These are phyloP conservation scores for Phoenix roebelenii DNA, from an alignment of 176 grass and related monocot species.

Conservation along the genomic window DNA sequence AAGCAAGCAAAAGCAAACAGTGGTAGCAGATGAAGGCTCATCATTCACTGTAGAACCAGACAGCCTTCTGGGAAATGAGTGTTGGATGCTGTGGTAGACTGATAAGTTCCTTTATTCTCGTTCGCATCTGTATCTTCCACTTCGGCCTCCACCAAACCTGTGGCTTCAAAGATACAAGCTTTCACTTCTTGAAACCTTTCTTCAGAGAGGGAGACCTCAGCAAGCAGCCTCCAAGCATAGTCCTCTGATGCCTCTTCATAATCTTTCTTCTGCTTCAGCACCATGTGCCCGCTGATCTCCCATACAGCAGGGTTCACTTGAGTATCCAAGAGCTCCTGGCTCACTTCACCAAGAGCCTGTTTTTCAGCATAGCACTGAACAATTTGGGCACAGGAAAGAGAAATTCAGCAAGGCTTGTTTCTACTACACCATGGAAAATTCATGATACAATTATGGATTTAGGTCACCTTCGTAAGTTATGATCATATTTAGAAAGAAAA, in stretches of 20 bases:
- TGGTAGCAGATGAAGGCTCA: background rate
- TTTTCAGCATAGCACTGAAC: slow-evolving; percentile 89
- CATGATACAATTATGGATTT: no score
- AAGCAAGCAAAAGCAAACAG: slow-evolving; percentile 1
- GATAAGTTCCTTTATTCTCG: slow-evolving; percentile 20
- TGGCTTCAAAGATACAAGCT: slow-evolving; percentile 66
- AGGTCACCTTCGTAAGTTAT: no score
- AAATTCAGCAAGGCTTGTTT: background rate
- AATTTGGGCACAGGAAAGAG: background rate
- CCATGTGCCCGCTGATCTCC: slow-evolving; percentile 99
- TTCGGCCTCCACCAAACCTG: slow-evolving; percentile 36
- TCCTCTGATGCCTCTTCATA: slow-evolving; percentile 78
- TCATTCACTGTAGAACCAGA: slow-evolving; percentile 54
- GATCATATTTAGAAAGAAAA: no score
- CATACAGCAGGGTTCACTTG: slow-evolving; percentile 95
- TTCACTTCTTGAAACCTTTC: slow-evolving; percentile 86
- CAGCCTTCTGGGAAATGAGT: slow-evolving; percentile 61
- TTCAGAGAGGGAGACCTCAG: slow-evolving; percentile 87
- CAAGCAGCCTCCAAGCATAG: slow-evolving; percentile 69
- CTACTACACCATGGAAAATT: no score
- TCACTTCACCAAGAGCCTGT: slow-evolving; percentile 85
- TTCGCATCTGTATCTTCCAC: slow-evolving; percentile 14
- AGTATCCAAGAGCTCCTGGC: slow-evolving; percentile 82
- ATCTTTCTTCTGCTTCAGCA: slow-evolving; percentile 71
- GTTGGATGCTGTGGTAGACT: slow-evolving; percentile 4